Conservation (phyloP, 768 basidiomycete genomes). For the Podaxis sp. region DNA sequence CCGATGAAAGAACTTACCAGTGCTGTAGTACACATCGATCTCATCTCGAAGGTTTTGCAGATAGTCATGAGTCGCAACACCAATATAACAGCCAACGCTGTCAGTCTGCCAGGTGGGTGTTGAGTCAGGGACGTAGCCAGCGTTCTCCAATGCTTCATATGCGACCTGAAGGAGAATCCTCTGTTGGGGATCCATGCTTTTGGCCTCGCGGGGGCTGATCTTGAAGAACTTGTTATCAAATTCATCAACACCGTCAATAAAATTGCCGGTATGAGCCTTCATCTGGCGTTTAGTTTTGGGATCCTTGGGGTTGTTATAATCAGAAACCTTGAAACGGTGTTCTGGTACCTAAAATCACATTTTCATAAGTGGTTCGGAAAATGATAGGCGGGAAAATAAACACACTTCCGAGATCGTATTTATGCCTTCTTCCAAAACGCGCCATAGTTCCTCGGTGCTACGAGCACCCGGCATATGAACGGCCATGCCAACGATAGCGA, state of each 20-base stretch:
- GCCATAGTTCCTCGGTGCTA: conserved; percentile 51
- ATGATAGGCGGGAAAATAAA: not conserved
- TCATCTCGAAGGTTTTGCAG: conserved; percentile 58
- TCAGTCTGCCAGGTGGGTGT: conserved; percentile 51
- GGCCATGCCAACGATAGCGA: conserved; percentile 76
- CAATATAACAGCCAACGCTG: conserved; percentile 64
- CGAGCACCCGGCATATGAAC: conserved; percentile 55
- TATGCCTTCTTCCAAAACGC: conserved; percentile 51
- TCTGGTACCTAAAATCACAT: conserved; percentile 51
- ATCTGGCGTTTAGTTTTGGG: conserved; percentile 36
- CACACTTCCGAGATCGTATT: conserved; percentile 59
- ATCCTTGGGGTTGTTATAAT: conserved; percentile 34
- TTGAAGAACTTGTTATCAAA: conserved; percentile 75
- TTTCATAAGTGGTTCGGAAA: conserved; percentile 7
- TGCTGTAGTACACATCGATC: conserved; percentile 71
- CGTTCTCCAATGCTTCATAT: conserved; percentile 66
- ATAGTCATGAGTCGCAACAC: conserved; percentile 73
- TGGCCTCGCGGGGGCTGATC: conserved; percentile 73
- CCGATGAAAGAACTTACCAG: conserved; percentile 37
- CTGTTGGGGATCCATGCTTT: conserved; percentile 77
- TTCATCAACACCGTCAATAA: conserved; percentile 51
- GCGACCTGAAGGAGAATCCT: conserved; percentile 65
- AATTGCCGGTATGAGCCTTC: conserved; percentile 62
- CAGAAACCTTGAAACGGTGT: conserved; percentile 50
- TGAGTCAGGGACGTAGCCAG: conserved; percentile 67